Base-by-base conservation (phyloP, 352 stramenopile genomes). In the Phytophthora tentaculata region DNA sequence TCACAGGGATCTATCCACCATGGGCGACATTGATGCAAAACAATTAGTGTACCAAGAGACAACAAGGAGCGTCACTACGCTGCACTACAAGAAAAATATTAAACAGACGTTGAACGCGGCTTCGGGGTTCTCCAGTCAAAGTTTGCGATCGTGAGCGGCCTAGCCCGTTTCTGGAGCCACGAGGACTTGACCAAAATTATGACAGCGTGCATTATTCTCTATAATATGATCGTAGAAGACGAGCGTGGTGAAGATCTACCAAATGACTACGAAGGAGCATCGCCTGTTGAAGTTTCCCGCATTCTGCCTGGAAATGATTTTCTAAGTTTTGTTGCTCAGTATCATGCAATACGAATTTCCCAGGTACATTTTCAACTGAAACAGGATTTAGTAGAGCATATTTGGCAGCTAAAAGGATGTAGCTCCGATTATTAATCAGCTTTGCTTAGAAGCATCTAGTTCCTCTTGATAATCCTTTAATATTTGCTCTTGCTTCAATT, bases 41-140 rank as follows among this genome's bases (percentile, higher is more conserved):
- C 56, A 7, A 62, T 62, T 37, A 0, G n/a, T 14, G 22, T 6
- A 1, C 44, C 43, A 1, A 22, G 3, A 6, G 28, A 62, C 12
- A 29, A 54, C 9, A 54, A 62, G 19, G 2, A 48, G 37, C 16
- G 23, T 1, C 9, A 37, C 4, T 62, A 37, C 41, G 56, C 43
- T 16, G 14, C 8, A 17, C 2, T 22, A 9, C 56, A 55, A 47
- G 56, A 62, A 14, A 26, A 3, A 1, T n/a, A 43, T 9, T 35
- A 43, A 9, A 48, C 54, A 37, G 26, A 62, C 9, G 44, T 62
- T 45, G 44, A 62, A 12, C 56, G 44, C 12, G 54, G 5, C 3
- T 61, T 61, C 52, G 54, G 54, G 3, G 41, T 61, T 4, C 41
- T 55, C 23, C 48, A 41, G 16, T 23, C 45, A 5, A 10, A n/a